Base-by-base conservation (phyloP, 805 yeast genomes). In the Metschnikowia cubensis region DNA sequence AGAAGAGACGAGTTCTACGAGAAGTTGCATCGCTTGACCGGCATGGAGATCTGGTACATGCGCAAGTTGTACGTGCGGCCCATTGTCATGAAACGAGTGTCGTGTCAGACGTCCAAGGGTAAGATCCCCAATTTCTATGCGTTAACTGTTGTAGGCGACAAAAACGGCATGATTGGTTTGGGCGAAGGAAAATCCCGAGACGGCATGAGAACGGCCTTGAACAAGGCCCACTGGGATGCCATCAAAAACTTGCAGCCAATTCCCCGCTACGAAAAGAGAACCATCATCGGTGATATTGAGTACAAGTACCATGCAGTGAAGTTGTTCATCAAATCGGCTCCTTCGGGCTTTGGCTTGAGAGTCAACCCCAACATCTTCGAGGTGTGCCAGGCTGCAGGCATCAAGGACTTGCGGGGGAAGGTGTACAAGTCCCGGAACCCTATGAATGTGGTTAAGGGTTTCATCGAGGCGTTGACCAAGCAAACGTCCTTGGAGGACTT, bases 161-260 rank as follows among this genome's bases (percentile, higher is more conserved):
- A 84, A 49, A 87, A 88, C 56, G 99, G 99, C 56, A 87, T 89
- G 85, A 76, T 94, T 52, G 98, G 98, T 35, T 74, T 91, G 44
- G 99, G 98, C 45, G 96, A 90, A 68, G 99, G 98, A 54, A 89
- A 88, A 64, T 92, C 94, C 53, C 76, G 89, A 58, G 84, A 81
- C 49, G 89, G 85, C 52, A 80, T 85, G 71, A 73, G 85, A 46
- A 78, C 79, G 48, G 96, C 98, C 2, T 78, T 85, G 33, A 72
- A 80, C 37, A 87, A 89, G 65, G 96, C 98, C 4, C 89, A 85
- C 67, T 88, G 96, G 96, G 85, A 87, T 62, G 97, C 98, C 1
- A 86, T 91, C 48, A 88, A 89, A 68, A 89, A 89, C 67, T 74
- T 94, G 64, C 78, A 79, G 38, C 82, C 83, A 58, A 80, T 94